phyloP scores from a whole-genome alignment of 106 monocot genomes.

The Allium cepa region DNA sequence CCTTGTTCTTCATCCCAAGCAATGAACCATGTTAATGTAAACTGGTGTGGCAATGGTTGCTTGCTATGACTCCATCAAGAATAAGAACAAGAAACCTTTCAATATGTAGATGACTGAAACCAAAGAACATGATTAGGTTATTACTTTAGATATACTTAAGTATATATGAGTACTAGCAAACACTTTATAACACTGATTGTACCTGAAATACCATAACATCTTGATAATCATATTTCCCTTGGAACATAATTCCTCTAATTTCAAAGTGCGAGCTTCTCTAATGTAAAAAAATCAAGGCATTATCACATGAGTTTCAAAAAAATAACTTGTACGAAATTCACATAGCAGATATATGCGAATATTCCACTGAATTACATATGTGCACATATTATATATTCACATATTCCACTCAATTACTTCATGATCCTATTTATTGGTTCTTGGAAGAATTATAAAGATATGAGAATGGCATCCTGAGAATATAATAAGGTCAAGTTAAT shows the following conservation, averaged over 20 bases:
- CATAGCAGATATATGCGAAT: too few species aligned
- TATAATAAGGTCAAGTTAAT: background rate
- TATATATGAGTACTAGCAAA: background rate
- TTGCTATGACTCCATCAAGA: too few species aligned
- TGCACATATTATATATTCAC: background rate
- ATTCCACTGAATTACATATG: too few species aligned
- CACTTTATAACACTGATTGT: background rate
- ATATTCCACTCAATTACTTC: constrained; percentile 11
- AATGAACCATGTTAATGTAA: too few species aligned
- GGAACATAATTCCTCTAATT: constrained; percentile 43
- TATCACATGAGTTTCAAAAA: too few species aligned
- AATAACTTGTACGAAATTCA: too few species aligned
- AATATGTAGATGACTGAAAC: too few species aligned
- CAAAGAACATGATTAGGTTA: background rate
- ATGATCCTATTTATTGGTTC: constrained; percentile 56
- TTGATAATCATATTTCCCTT: constrained; percentile 45
- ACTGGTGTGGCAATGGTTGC: too few species aligned
- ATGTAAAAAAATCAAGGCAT: background rate
- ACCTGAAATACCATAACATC: constrained; percentile 57
- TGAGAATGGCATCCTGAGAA: constrained; percentile 67
- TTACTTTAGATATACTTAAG: background rate
- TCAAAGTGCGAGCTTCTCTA: constrained; percentile 56
- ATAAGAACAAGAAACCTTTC: too few species aligned
- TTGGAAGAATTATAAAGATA: constrained; percentile 82
- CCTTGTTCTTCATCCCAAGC: too few species aligned